Percentiles rank a stretch among this genome's conserved stretches.
phyloP scores from a whole-genome alignment of 257 asterid species.

The Thymus quinquecostatus region DNA sequence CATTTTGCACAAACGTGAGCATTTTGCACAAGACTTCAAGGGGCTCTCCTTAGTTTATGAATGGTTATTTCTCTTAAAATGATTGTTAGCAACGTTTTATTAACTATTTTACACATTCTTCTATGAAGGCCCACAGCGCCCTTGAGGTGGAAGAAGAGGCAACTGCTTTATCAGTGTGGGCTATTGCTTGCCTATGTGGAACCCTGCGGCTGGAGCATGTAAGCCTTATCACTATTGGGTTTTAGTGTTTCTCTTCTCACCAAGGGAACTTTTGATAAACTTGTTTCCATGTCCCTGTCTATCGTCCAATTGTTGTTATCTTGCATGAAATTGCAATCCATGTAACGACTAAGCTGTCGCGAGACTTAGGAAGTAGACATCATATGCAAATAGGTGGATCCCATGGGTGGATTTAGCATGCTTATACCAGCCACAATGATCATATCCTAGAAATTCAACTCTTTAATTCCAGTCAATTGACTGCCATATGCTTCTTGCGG shows the following conservation, averaged over 20 bases:
- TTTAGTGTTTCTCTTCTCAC: not conserved
- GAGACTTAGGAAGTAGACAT: slow-evolving; percentile 8
- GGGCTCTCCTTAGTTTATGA: slow-evolving; percentile 5
- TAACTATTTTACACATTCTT: not conserved
- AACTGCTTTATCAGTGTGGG: slow-evolving; percentile 91
- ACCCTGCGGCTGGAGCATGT: slow-evolving; percentile 95
- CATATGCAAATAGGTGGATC: slow-evolving; percentile 8
- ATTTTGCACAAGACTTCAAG: not conserved
- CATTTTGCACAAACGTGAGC: slow-evolving; percentile 1
- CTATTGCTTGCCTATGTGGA: slow-evolving; percentile 96
- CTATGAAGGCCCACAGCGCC: slow-evolving; percentile 70
- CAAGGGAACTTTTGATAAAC: slow-evolving; percentile 4
- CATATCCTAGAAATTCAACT: slow-evolving; percentile 1
- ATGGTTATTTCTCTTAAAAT: slow-evolving; percentile 2
- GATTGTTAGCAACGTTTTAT: slow-evolving; percentile 1
- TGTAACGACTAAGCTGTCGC: slow-evolving; percentile 6
- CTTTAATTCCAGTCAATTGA: slow-evolving; percentile 2
- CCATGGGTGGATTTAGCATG: slow-evolving; percentile 2
- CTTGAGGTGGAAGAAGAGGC: slow-evolving; percentile 99
- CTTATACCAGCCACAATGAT: slow-evolving; percentile 14
- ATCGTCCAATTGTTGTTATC: slow-evolving; percentile 1
- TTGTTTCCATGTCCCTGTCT: slow-evolving; percentile 1
- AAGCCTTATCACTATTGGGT: slow-evolving; percentile 35
- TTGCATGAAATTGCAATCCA: slow-evolving; percentile 15
- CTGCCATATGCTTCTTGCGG: slow-evolving; percentile 19